Evolutionary conservation across 495 filamentous ascomycete genomes (phyloP).

Genomic region (Chaetomidium leptoderma): DNA sequence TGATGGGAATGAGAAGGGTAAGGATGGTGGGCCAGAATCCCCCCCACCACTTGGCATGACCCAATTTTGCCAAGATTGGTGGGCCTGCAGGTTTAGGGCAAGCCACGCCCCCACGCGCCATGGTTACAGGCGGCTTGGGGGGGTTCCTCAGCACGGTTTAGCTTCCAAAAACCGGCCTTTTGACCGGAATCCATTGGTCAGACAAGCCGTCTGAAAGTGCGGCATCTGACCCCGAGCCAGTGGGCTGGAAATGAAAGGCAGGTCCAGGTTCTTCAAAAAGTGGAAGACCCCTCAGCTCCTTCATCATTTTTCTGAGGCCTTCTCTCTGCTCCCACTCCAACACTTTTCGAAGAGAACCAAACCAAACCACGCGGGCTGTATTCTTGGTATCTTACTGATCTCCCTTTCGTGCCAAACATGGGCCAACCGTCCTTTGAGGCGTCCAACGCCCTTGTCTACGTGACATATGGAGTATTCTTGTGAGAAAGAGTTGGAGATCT

Average conservation of each 20-base stretch:
- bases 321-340: background rate
- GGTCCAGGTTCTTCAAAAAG: background rate
- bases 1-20: background rate
- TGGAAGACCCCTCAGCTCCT: background rate
- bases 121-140: background rate
- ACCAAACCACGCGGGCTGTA: background rate
- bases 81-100: background rate
- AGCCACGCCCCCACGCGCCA: conserved; percentile 1
- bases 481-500: conserved; percentile 36
- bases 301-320: background rate
- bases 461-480: conserved; percentile 69
- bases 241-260: background rate
- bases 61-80: background rate
- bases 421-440: conserved; percentile 63
- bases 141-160: conserved; percentile 3
- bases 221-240: background rate
- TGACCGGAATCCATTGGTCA: background rate
- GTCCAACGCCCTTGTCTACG: conserved; percentile 72
- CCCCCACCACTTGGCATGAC: conserved; percentile 1
- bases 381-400: background rate
- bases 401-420: conserved; percentile 41
- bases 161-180: background rate
- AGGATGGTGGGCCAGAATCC: background rate
- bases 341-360: background rate
- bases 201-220: conserved; percentile 3